phyloP scores from a whole-genome alignment of 257 asterid species.

The Cruciata laevipes region DNA sequence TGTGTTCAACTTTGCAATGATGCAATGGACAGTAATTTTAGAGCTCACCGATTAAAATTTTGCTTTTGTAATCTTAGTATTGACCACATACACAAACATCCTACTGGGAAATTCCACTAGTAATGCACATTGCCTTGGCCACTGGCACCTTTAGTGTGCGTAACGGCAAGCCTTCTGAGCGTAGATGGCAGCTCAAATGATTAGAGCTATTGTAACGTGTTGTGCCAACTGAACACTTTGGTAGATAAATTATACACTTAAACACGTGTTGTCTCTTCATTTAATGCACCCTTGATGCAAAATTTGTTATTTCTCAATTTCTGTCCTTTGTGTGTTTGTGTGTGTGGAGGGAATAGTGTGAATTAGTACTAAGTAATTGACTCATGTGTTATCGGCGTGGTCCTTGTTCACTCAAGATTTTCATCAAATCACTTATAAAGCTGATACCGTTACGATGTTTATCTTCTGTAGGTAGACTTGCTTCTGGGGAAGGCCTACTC shows the following conservation, averaged over 20 bases:
- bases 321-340: not conserved
- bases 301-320: not conserved
- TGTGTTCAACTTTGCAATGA: not conserved
- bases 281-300: not conserved
- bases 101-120: not conserved
- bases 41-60: not conserved
- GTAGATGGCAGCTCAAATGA: not conserved
- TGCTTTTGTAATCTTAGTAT: not conserved
- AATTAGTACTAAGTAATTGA: too few species aligned
- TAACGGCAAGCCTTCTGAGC: not conserved
- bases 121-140: not conserved
- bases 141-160: not conserved
- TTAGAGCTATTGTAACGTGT: not conserved
- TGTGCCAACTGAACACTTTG: not conserved
- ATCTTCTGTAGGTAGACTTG: slow-evolving; percentile 58
- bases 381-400: too few species aligned
- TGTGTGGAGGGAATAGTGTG: not conserved
- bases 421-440: not conserved
- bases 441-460: not conserved
- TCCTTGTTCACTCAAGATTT: not conserved
- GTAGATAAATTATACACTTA: not conserved
- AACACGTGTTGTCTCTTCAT: not conserved
- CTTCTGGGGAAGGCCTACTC: slow-evolving; percentile 93
- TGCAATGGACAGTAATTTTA: not conserved
- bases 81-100: too few species aligned